Conservation (phyloP, 2,329 filamentous ascomycete genomes). For the Penicillium thymicola region DNA sequence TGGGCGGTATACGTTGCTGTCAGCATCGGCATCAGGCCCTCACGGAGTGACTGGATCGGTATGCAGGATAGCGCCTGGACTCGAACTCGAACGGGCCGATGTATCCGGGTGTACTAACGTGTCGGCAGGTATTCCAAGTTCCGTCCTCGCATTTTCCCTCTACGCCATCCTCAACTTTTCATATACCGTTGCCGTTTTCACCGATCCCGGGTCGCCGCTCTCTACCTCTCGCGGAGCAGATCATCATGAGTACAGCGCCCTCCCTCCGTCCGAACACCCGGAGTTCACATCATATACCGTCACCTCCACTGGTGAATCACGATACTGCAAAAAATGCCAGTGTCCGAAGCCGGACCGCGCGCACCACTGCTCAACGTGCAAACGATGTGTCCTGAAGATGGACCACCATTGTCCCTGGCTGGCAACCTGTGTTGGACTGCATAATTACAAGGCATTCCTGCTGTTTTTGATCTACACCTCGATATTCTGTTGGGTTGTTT, state of each 20-base stretch:
- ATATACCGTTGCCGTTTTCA: slow-evolving; percentile 93
- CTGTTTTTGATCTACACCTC: slow-evolving; percentile 88
- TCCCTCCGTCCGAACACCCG: slow-evolving; percentile 69
- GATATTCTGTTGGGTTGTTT: slow-evolving; percentile 77
- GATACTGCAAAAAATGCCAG: slow-evolving; percentile 98
- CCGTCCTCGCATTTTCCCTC: slow-evolving; percentile 64
- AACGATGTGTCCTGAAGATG: slow-evolving; percentile 96
- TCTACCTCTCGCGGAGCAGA: slow-evolving; percentile 25
- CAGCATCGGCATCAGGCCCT: slow-evolving; percentile 62
- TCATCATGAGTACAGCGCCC: slow-evolving; percentile 63
- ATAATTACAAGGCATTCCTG: slow-evolving; percentile 93
- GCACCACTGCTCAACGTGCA: slow-evolving; percentile 95
- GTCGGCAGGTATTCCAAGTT: slow-evolving; percentile 45
- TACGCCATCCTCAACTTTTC: slow-evolving; percentile 80
- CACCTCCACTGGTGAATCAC: slow-evolving; percentile 79
- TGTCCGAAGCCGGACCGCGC: slow-evolving; percentile 90
- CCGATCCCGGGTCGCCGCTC: slow-evolving; percentile 70
- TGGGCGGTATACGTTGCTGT: slow-evolving; percentile 91
- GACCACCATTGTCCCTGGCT: slow-evolving; percentile 99
- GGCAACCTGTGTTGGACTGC: slow-evolving; percentile 87
- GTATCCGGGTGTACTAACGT: background rate
- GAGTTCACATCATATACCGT: slow-evolving; percentile 77
- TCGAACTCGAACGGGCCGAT: background rate
- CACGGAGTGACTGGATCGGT: slow-evolving; percentile 49
- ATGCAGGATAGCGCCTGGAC: slow-evolving; percentile 5